These are phyloP conservation scores for Metarhizium humberi DNA, from an alignment of 2,329 filamentous ascomycete species.

Conservation along the genomic window DNA sequence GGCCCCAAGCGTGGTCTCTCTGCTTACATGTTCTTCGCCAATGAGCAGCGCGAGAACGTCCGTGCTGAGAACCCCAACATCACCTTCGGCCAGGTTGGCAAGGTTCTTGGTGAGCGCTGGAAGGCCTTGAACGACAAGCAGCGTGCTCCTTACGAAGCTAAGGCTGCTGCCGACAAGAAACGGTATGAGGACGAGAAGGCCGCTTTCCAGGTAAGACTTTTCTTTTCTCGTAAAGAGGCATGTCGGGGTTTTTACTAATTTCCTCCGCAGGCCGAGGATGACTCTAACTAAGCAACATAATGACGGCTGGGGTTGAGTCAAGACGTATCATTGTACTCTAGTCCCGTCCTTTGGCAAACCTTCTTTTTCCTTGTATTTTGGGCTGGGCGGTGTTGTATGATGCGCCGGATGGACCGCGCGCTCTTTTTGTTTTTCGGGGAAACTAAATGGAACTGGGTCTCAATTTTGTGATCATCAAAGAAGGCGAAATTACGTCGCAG, in stretches of 20 bases:
- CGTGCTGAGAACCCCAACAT: conserved; percentile 97
- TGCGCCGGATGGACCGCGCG: conserved; percentile 27
- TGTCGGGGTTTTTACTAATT: neutral
- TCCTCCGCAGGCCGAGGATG: conserved; percentile 43
- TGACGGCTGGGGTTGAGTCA: conserved; percentile 4
- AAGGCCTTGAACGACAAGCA: conserved; percentile 94
- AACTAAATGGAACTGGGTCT: conserved; percentile 24
- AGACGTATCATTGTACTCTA: conserved; percentile 6
- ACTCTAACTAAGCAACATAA: conserved; percentile 29
- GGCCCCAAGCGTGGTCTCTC: conserved; percentile 98
- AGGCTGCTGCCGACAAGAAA: conserved; percentile 97
- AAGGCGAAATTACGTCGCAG: conserved; percentile 10
- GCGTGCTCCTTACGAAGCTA: conserved; percentile 87
- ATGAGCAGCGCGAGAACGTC: conserved; percentile 96
- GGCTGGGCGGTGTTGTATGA: conserved; percentile 33
- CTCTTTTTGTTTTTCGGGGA: conserved; percentile 25
- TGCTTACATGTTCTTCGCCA: conserved; percentile 99
- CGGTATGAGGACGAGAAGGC: conserved; percentile 98
- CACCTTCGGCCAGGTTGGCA: conserved; percentile 97
- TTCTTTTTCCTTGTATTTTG: conserved; percentile 25
- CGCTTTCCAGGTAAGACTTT: conserved; percentile 67
- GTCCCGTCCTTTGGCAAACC: conserved; percentile 9
- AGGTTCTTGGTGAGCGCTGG: conserved; percentile 97
- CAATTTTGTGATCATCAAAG: conserved; percentile 22
- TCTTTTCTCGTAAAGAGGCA: neutral